Conservation (phyloP, 192 early-diverging fungal genomes). For the Dimargaris verticillata region DNA sequence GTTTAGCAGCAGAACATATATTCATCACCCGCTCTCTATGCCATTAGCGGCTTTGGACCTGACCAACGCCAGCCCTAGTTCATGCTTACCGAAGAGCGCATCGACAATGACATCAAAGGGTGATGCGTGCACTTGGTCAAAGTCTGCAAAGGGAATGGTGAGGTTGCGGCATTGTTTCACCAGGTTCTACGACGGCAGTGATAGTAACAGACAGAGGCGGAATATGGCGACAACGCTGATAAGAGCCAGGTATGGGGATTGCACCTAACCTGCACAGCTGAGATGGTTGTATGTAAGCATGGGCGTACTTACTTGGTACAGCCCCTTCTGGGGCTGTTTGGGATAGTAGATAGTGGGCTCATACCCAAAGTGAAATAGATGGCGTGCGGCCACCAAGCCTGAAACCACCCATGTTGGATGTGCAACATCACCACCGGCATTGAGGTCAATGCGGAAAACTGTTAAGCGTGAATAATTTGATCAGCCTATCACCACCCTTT, state of each 20-base stretch:
- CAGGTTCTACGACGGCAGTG: constrained; percentile 27
- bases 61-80: not conserved
- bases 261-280: not conserved
- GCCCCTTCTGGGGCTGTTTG: constrained; percentile 50
- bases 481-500: not conserved
- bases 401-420: constrained; percentile 5
- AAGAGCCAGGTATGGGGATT: not conserved
- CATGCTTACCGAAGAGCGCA: constrained; percentile 59
- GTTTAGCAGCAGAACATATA: not conserved
- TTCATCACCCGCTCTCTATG: not conserved
- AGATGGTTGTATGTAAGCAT: not conserved
- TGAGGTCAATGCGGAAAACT: not conserved
- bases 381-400: constrained; percentile 83
- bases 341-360: constrained; percentile 65
- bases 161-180: constrained; percentile 53
- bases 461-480: not conserved
- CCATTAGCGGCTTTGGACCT: not conserved
- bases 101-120: constrained; percentile 61
- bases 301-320: constrained; percentile 34
- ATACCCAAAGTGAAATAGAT: constrained; percentile 82
- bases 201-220: not conserved
- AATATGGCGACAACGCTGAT: not conserved
- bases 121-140: not conserved
- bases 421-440: not conserved
- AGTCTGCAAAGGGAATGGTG: constrained; percentile 39